Evolutionary conservation across 352 stramenopile genomes (phyloP).

Genomic region (Pythium pyrilobum): DNA sequence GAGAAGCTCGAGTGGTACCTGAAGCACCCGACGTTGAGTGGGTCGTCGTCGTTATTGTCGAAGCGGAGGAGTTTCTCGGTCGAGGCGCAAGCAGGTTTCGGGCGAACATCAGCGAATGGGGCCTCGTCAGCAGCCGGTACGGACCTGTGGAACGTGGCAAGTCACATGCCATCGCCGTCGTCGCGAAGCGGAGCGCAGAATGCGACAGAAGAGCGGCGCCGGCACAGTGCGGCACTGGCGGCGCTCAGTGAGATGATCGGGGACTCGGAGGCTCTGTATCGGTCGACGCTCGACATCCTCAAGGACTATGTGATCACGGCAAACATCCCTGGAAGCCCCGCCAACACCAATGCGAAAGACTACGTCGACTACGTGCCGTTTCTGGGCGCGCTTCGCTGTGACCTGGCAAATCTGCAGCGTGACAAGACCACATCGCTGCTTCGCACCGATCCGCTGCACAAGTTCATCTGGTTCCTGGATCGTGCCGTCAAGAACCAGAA

Average conservation of each 20-base stretch:
- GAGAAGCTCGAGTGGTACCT: constrained; percentile 67
- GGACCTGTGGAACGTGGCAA: constrained; percentile 65
- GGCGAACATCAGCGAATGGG: constrained; percentile 1
- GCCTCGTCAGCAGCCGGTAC: neutral
- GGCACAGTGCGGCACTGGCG: constrained; percentile 54
- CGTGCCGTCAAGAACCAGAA: constrained; percentile 66
- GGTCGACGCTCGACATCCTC: constrained; percentile 73
- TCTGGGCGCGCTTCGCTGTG: constrained; percentile 68
- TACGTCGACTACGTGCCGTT: constrained; percentile 84
- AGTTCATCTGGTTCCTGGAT: constrained; percentile 88
- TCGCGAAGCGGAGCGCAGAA: constrained; percentile 13
- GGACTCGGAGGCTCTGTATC: constrained; percentile 78
- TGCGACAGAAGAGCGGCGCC: constrained; percentile 58
- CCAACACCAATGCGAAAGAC: constrained; percentile 59
- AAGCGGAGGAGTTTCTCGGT: constrained; percentile 3
- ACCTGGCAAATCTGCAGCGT: constrained; percentile 77
- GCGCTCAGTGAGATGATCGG: constrained; percentile 77
- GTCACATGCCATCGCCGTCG: constrained; percentile 52
- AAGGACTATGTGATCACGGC: constrained; percentile 67
- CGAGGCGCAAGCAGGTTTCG: neutral
- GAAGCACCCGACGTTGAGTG: constrained; percentile 28
- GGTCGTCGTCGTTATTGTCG: neutral
- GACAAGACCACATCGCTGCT: constrained; percentile 70
- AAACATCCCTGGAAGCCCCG: constrained; percentile 60
- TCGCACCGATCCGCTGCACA: constrained; percentile 75